These are phyloP conservation scores for Aspergillus haitiensis DNA, from an alignment of 495 filamentous ascomycete species.

Conservation along the genomic window DNA sequence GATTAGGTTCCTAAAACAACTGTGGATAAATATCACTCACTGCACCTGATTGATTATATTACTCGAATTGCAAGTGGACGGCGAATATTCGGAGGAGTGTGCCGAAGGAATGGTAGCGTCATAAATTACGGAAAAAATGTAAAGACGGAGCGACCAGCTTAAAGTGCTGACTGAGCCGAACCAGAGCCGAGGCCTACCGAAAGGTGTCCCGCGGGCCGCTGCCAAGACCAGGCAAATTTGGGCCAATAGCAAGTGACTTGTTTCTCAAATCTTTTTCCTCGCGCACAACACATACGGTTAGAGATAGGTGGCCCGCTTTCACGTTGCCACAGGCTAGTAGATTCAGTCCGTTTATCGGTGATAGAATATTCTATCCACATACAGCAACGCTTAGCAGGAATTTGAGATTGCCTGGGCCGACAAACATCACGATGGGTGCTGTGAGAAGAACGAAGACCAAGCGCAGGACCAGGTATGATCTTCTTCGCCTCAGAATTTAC, in stretches of 20 bases:
- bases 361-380: slow-evolving; percentile 33
- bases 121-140: slow-evolving; percentile 38
- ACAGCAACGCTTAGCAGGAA: slow-evolving; percentile 18
- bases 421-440: slow-evolving; percentile 51
- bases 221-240: slow-evolving; percentile 39
- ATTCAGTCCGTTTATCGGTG: slow-evolving; percentile 48
- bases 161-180: slow-evolving; percentile 36
- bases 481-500: background rate
- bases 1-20: too few relatives aligned
- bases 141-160: slow-evolving; percentile 19
- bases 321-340: slow-evolving; percentile 25
- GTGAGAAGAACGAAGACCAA: slow-evolving; percentile 59
- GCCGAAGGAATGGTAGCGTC: slow-evolving; percentile 42
- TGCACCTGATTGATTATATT: slow-evolving; percentile 22
- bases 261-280: slow-evolving; percentile 31
- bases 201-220: slow-evolving; percentile 52
- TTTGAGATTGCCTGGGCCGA: slow-evolving; percentile 24
- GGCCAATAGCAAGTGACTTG: slow-evolving; percentile 35
- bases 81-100: slow-evolving; percentile 28
- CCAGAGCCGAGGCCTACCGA: slow-evolving; percentile 59
- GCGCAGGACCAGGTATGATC: slow-evolving; percentile 55
- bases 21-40: too few relatives aligned
- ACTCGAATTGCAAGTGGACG: slow-evolving; percentile 23
- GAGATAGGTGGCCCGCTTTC: slow-evolving; percentile 33
- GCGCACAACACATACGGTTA: slow-evolving; percentile 39